Evolutionary conservation across 2,329 filamentous ascomycete genomes (phyloP), one percentile per base, ranked within the genome.

Genomic region (Neofusicoccum parvum): DNA sequence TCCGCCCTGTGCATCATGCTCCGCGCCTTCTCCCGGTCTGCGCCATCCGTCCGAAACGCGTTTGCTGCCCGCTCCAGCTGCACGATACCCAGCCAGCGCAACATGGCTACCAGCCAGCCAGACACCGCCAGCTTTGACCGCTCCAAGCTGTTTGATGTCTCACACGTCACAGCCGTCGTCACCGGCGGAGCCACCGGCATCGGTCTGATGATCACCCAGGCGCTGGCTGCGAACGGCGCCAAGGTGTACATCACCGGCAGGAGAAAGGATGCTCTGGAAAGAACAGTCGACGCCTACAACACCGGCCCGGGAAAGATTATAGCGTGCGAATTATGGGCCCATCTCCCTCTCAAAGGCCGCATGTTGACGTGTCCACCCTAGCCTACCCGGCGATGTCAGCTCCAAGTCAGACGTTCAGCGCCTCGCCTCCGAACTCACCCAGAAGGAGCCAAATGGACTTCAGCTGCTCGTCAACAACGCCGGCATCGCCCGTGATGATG

Each of bases 391-490:
- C 66, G 83, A 86, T 68, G 79, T 85, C 43, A 82, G 80, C 67
- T 79, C 80, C 17, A 86, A 86, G 68, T 77, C 82, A 10, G 83
- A 84, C 9, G 72, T 77, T n/a, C 71, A 80, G 58, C 73, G 76
- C 20, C 72, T 81, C 12, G 79, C 77, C 46, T 74, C 79, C 43
- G 77, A 80, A 64, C 69, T 82, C 11, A 71, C 72, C 56, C 66
- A 76, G 65, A 81, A 82, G 66, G 85, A 87, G 69, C 75, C 81
- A 1, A 80, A 81, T 7, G 84, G 84, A 3, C 82, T 87, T 36
- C 83, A 87, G 65, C 71, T 87, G 51, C 77, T 86, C 6, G 81
- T 86, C 20, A 85, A 85, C 72, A 85, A 85, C 63, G 83, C 83
- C 9, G 83, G 84, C 1, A 79, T 86, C 64, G 83, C 84, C 14